Percentiles rank a stretch among this genome's conserved stretches.
These are phyloP conservation scores for Linnemannia elongata DNA, from an alignment of 192 early-diverging fungal genomes.

Conservation along the genomic window DNA sequence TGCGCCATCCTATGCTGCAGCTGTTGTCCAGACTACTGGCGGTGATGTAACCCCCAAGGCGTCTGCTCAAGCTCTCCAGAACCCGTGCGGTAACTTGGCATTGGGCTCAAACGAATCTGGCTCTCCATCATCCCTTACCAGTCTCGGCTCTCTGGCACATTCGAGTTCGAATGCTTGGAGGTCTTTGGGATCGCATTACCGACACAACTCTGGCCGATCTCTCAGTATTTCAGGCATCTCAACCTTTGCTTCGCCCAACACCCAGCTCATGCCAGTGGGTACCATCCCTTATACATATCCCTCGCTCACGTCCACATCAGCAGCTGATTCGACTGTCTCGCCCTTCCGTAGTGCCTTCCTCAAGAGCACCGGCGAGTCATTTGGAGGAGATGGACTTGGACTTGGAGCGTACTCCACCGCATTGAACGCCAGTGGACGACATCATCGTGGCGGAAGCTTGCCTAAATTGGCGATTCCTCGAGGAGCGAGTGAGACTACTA, in stretches of 20 bases:
- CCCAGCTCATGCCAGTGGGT: background rate
- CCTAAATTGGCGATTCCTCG: slow-evolving; percentile 1
- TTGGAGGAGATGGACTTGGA: background rate
- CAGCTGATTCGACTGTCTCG: background rate
- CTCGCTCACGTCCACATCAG: background rate
- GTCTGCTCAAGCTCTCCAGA: background rate
- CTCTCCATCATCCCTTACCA: background rate
- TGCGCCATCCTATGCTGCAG: slow-evolving; percentile 21
- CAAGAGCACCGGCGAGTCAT: background rate
- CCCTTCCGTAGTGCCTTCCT: background rate
- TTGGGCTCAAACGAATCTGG: background rate
- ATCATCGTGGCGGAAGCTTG: background rate
- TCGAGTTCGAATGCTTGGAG: background rate
- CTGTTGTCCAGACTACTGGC: slow-evolving; percentile 7
- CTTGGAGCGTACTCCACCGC: background rate
- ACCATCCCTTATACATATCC: background rate
- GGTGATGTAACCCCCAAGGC: background rate
- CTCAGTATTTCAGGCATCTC: slow-evolving; percentile 1
- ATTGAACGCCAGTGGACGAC: background rate
- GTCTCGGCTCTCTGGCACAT: background rate
- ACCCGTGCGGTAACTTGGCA: background rate
- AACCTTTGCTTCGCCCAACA: background rate
- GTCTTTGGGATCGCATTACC: background rate
- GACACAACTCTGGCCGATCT: slow-evolving; percentile 3
- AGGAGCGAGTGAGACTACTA: background rate